Evolutionary conservation across 2,329 filamentous ascomycete genomes (phyloP).

Genomic region (Botrytis paeoniae): DNA sequence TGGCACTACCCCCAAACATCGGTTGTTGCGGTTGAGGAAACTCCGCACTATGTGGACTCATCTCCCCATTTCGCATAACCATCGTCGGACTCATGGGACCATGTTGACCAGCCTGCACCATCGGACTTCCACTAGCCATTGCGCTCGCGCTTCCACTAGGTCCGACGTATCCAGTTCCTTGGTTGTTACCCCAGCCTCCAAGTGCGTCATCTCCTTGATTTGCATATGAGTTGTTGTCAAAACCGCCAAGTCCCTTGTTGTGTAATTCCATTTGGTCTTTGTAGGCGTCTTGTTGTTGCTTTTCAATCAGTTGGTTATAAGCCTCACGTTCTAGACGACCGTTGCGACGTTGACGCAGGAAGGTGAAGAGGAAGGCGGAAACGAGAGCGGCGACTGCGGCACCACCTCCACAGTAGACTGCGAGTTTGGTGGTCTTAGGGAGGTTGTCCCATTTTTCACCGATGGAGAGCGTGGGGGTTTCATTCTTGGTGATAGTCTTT

Average conservation of each 20-base stretch:
- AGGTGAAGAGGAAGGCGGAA: slow-evolving; percentile 49
- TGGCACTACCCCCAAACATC: background rate
- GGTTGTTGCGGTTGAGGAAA: slow-evolving; percentile 3
- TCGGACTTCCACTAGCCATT: background rate
- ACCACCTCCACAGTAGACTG: slow-evolving; percentile 50
- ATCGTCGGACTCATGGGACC: background rate
- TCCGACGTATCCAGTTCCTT: slow-evolving; percentile 17
- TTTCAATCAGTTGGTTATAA: slow-evolving; percentile 36
- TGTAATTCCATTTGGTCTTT: slow-evolving; percentile 34
- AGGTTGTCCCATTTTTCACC: slow-evolving; percentile 55
- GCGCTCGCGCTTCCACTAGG: slow-evolving; percentile 10
- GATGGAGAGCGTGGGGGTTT: slow-evolving; percentile 42
- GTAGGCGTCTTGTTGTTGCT: slow-evolving; percentile 34
- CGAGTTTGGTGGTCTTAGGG: slow-evolving; percentile 49
- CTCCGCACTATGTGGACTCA: slow-evolving; percentile 2
- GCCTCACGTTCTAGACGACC: slow-evolving; percentile 51
- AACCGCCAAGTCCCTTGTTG: slow-evolving; percentile 35
- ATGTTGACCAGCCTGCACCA: background rate
- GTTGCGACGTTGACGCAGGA: slow-evolving; percentile 52
- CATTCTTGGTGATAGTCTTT: slow-evolving; percentile 41
- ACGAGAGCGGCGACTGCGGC: slow-evolving; percentile 46
- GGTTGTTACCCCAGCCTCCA: slow-evolving; percentile 32
- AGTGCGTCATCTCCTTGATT: slow-evolving; percentile 33
- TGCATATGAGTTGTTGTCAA: slow-evolving; percentile 27
- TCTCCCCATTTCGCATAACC: background rate